These are phyloP conservation scores for Lactarius akahatsu DNA, from an alignment of 768 basidiomycete species.

Conservation along the genomic window DNA sequence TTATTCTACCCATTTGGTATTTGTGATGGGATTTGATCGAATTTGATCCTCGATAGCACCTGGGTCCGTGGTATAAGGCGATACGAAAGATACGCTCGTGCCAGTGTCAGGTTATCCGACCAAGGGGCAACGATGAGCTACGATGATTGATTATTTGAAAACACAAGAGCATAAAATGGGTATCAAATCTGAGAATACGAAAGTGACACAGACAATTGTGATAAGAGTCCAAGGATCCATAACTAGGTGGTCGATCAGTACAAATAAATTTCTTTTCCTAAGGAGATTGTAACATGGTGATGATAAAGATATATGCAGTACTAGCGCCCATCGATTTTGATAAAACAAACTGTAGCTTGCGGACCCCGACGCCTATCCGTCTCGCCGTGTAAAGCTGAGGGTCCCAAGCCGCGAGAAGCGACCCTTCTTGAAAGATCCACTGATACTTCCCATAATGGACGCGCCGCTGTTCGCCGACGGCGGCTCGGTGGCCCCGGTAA, in stretches of 20 bases:
- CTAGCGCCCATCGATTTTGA: too few relatives aligned
- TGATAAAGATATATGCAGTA: background rate
- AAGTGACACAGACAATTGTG: background rate
- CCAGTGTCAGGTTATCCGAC: too few relatives aligned
- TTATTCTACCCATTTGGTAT: too few relatives aligned
- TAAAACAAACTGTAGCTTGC: too few relatives aligned
- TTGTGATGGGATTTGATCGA: too few relatives aligned
- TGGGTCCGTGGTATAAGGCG: too few relatives aligned
- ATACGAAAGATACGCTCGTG: too few relatives aligned
- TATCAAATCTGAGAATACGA: slow-evolving; percentile 7
- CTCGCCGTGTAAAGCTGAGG: slow-evolving; percentile 61
- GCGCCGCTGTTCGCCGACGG: slow-evolving; percentile 44
- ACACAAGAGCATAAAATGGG: slow-evolving; percentile 3
- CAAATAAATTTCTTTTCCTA: slow-evolving; percentile 11
- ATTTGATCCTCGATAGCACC: too few relatives aligned
- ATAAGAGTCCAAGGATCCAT: slow-evolving; percentile 2
- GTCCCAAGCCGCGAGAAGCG: slow-evolving; percentile 78
- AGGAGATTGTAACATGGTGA: slow-evolving; percentile 5
- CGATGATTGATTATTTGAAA: too few relatives aligned
- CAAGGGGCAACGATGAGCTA: too few relatives aligned
- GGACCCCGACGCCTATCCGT: slow-evolving; percentile 25
- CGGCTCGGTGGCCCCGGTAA: slow-evolving; percentile 47
- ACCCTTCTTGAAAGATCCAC: slow-evolving; percentile 67
- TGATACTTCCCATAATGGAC: slow-evolving; percentile 63
- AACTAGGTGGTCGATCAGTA: slow-evolving; percentile 8